Conservation (phyloP, 306 rosid species). For the Hippophae tibetana region DNA sequence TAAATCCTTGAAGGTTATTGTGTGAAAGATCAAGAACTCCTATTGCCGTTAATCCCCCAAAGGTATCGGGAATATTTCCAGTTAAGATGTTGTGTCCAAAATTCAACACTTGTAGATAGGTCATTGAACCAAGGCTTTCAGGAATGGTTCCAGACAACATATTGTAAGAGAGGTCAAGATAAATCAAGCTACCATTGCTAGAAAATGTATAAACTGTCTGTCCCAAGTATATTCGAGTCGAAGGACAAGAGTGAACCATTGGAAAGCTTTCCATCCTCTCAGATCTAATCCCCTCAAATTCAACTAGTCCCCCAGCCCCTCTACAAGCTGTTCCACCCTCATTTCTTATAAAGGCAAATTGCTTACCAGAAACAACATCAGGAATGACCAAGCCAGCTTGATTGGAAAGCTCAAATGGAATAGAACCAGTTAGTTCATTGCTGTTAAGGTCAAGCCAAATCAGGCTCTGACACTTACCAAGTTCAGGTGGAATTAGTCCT, state of each 20-base stretch:
- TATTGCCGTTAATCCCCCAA: slow-evolving; percentile 44
- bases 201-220: slow-evolving; percentile 44
- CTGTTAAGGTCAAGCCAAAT: slow-evolving; percentile 71
- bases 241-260: slow-evolving; percentile 53
- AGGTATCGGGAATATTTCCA: slow-evolving; percentile 51
- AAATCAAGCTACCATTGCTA: slow-evolving; percentile 52
- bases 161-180: slow-evolving; percentile 67
- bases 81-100: slow-evolving; percentile 54
- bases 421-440: slow-evolving; percentile 39
- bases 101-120: slow-evolving; percentile 55
- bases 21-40: slow-evolving; percentile 76
- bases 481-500: slow-evolving; percentile 56
- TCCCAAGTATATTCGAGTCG: slow-evolving; percentile 65
- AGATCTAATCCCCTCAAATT: slow-evolving; percentile 46
- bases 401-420: slow-evolving; percentile 47
- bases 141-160: slow-evolving; percentile 52
- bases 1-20: slow-evolving; percentile 43
- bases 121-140: slow-evolving; percentile 33
- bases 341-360: slow-evolving; percentile 66
- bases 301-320: slow-evolving; percentile 76
- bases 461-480: slow-evolving; percentile 50
- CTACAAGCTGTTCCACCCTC: slow-evolving; percentile 72
- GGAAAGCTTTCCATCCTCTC: slow-evolving; percentile 51
- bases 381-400: slow-evolving; percentile 53
- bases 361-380: slow-evolving; percentile 60